A percentile compares a stretch with the other conserved stretches of the same genome.
These are phyloP conservation scores for Aureobasidium namibiae DNA, from an alignment of 2,329 filamentous ascomycete genomes.

Conservation along the genomic window DNA sequence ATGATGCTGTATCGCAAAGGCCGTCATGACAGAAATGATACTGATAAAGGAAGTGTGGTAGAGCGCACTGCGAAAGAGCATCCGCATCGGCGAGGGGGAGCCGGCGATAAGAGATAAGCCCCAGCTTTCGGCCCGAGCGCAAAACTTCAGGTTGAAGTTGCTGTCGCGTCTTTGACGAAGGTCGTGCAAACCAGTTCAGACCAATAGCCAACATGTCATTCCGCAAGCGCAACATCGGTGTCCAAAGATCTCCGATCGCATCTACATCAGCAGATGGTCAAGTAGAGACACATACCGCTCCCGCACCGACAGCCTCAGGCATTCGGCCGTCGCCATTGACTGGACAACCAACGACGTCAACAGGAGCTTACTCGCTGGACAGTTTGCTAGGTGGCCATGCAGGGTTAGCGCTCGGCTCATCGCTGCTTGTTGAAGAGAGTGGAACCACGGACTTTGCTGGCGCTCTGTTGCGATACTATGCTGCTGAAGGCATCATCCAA, in stretches of 20 bases:
- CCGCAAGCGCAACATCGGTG: slow-evolving; percentile 55
- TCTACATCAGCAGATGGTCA: slow-evolving; percentile 14
- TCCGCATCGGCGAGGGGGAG: no score
- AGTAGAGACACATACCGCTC: background rate
- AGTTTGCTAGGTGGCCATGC: slow-evolving; percentile 76
- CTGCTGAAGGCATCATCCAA: slow-evolving; percentile 85
- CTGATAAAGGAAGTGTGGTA: background rate
- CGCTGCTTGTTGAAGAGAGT: slow-evolving; percentile 73
- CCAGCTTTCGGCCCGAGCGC: background rate
- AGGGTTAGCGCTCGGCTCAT: slow-evolving; percentile 73
- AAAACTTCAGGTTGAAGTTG: background rate
- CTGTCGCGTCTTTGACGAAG: background rate
- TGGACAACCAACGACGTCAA: slow-evolving; percentile 81
- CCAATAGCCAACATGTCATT: slow-evolving; percentile 48
- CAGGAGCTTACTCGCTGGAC: slow-evolving; percentile 80
- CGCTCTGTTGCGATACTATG: slow-evolving; percentile 76
- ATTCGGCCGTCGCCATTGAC: slow-evolving; percentile 82
- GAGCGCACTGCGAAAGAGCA: no score
- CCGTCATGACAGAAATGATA: background rate
- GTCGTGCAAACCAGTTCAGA: background rate
- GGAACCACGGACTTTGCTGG: slow-evolving; percentile 93
- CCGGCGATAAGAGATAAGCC: slow-evolving; percentile 6
- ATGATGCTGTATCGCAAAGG: background rate
- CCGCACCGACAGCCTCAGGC: slow-evolving; percentile 33
- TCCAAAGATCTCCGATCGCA: slow-evolving; percentile 10